These are phyloP conservation scores for Wickerhamomyces sp. DNA, from an alignment of 1,139 yeast species.

Conservation along the genomic window DNA sequence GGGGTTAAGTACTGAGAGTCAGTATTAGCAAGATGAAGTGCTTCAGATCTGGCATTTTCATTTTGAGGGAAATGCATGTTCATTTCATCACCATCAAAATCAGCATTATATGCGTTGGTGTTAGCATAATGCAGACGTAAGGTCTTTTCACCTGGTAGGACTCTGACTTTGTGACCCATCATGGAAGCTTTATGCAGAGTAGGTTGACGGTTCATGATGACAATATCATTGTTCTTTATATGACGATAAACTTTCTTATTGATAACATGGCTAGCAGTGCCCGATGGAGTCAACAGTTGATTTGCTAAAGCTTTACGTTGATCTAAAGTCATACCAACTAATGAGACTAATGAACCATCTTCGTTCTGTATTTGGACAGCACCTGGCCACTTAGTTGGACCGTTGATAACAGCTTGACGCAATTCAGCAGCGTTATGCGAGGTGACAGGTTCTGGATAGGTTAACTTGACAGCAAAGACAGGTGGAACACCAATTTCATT, in stretches of 20 bases:
- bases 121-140: constrained; percentile 96
- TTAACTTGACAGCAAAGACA: constrained; percentile 89
- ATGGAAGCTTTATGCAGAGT: constrained; percentile 98
- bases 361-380: constrained; percentile 95
- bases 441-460: constrained; percentile 99
- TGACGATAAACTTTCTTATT: constrained; percentile 95
- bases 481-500: constrained; percentile 99
- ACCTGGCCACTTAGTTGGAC: constrained; percentile 99
- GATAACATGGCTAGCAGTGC: constrained; percentile 45
- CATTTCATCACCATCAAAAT: constrained; percentile 99
- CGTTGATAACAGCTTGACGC: constrained; percentile 93
- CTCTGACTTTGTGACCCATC: constrained; percentile 99
- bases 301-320: constrained; percentile 96
- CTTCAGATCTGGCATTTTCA: constrained; percentile 97
- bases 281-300: constrained; percentile 85
- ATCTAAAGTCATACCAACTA: constrained; percentile 85
- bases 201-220: constrained; percentile 98
- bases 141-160: constrained; percentile 95
- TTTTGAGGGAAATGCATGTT: constrained; percentile 99
- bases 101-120: constrained; percentile 98
- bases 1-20: constrained; percentile 97
- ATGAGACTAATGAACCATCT: constrained; percentile 83
- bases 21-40: constrained; percentile 89
- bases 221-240: constrained; percentile 91
- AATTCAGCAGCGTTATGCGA: constrained; percentile 84